Evolutionary conservation across 164 flowering plant species (phyloP).

Genomic region (Vitis riparia): DNA sequence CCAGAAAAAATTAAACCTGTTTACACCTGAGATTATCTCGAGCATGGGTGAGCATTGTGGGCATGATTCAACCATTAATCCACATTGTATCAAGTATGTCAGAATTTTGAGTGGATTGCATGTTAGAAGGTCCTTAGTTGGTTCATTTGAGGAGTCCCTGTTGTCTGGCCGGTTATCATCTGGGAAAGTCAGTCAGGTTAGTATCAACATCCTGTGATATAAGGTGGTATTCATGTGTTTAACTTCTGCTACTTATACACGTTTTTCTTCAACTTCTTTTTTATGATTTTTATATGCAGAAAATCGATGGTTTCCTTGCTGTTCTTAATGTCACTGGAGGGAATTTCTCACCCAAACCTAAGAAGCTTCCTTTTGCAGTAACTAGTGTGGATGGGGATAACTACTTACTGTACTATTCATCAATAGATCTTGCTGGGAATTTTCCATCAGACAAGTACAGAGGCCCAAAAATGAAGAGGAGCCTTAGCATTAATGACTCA

Average conservation of each 20-base stretch:
- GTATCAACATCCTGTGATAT: conserved; percentile 3
- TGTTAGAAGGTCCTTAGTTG: conserved; percentile 83
- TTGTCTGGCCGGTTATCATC: conserved; percentile 74
- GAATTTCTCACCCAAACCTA: conserved; percentile 72
- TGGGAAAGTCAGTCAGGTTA: conserved; percentile 64
- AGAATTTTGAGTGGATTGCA: conserved; percentile 44
- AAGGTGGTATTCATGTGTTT: conserved; percentile 4
- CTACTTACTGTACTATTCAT: conserved; percentile 74
- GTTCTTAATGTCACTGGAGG: conserved; percentile 84
- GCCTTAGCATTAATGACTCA: conserved; percentile 52
- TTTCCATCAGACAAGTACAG: conserved; percentile 32
- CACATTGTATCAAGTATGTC: conserved; percentile 29
- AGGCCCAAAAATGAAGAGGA: conserved; percentile 49
- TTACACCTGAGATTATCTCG: conserved; percentile 27
- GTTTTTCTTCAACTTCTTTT: not conserved
- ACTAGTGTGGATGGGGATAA: conserved; percentile 84
- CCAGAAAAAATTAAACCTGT: conserved; percentile 25
- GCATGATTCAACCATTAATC: conserved; percentile 21
- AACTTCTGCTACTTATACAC: not conserved
- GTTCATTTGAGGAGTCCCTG: conserved; percentile 97
- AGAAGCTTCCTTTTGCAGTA: conserved; percentile 88
- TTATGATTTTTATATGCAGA: conserved; percentile 42
- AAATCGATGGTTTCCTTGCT: conserved; percentile 90
- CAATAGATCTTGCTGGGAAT: conserved; percentile 62
- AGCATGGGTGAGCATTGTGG: conserved; percentile 23